Conservation (phyloP, 2,329 filamentous ascomycete species). For the Thyridium curvatum region DNA sequence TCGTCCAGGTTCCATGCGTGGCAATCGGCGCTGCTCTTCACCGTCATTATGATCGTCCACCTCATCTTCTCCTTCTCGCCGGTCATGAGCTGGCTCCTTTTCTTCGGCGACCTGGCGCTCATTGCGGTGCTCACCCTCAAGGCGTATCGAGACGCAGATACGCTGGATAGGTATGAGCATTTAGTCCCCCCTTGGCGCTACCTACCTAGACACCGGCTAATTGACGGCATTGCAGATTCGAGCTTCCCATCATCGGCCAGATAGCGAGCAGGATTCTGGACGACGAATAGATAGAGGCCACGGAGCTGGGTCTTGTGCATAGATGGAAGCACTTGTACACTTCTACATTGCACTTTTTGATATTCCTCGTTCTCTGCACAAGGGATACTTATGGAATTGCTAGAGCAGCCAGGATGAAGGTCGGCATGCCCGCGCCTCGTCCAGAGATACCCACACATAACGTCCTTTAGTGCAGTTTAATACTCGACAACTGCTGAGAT, state of each 20-base stretch:
- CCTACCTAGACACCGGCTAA: constrained; percentile 1
- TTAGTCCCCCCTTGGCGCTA: constrained; percentile 5
- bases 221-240: constrained; percentile 52
- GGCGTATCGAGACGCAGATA: constrained; percentile 78
- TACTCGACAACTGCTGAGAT: too few species aligned
- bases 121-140: constrained; percentile 72
- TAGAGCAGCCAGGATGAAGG: too few species aligned
- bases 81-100: constrained; percentile 77
- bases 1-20: constrained; percentile 95
- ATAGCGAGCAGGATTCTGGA: constrained; percentile 87
- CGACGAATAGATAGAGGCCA: constrained; percentile 52
- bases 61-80: constrained; percentile 80
- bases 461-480: too few species aligned
- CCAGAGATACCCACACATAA: too few species aligned
- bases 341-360: too few species aligned
- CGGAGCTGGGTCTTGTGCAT: not conserved
- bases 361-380: too few species aligned
- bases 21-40: constrained; percentile 84
- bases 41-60: constrained; percentile 68
- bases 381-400: too few species aligned
- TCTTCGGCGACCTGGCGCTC: constrained; percentile 66
- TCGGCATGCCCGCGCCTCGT: too few species aligned
- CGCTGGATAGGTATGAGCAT: constrained; percentile 48
- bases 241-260: constrained; percentile 79
- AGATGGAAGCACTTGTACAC: not conserved